These are phyloP conservation scores for Phaeotremella skinneri DNA, from an alignment of 768 basidiomycete genomes.

Conservation along the genomic window DNA sequence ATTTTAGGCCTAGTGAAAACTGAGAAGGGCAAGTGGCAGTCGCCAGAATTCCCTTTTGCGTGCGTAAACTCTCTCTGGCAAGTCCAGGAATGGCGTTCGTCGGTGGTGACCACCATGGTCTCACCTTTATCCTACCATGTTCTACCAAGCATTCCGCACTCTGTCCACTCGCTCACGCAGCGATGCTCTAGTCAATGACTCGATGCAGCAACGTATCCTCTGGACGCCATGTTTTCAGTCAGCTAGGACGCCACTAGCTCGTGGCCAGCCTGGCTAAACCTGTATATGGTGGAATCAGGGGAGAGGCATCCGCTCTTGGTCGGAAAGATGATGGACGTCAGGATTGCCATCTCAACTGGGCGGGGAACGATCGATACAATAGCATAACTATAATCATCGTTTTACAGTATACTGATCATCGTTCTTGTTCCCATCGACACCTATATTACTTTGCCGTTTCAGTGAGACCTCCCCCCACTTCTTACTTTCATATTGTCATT, in stretches of 20 bases:
- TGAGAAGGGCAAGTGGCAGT: too few species aligned
- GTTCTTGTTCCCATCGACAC: background rate
- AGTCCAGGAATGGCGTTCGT: background rate
- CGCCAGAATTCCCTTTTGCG: background rate
- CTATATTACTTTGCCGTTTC: background rate
- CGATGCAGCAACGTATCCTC: constrained; percentile 1
- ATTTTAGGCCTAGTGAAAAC: too few species aligned
- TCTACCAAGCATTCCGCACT: background rate
- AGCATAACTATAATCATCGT: background rate
- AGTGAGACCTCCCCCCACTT: background rate
- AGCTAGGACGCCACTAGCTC: constrained; percentile 2
- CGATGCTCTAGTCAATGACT: constrained; percentile 20
- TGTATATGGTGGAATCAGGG: background rate
- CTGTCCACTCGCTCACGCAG: background rate
- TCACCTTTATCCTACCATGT: background rate
- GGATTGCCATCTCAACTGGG: constrained; percentile 4
- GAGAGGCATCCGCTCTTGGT: constrained; percentile 1
- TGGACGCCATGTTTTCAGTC: background rate
- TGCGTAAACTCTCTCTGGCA: background rate
- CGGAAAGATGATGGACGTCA: constrained; percentile 3
- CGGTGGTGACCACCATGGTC: constrained; percentile 1
- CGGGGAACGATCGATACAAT: constrained; percentile 2
- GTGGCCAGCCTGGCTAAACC: background rate
- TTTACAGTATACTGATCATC: background rate
- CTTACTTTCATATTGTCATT: background rate